phyloP scores from a whole-genome alignment of 805 yeast species.

The Kurtzmaniella cleridarum region DNA sequence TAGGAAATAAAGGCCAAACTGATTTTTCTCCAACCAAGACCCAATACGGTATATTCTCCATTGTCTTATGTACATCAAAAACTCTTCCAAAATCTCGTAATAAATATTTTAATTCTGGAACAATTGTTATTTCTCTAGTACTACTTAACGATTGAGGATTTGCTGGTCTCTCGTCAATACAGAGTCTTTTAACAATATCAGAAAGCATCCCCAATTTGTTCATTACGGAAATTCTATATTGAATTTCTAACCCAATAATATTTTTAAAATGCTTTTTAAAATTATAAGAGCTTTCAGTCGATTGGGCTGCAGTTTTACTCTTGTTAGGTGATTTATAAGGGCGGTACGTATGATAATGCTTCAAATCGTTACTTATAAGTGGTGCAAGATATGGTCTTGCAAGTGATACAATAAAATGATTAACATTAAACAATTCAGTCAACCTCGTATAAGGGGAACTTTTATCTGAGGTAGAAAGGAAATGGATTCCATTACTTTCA shows the following conservation, averaged over 20 bases:
- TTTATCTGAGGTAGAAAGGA: conserved; percentile 6
- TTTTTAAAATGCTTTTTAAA: conserved; percentile 39
- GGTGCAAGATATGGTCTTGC: conserved; percentile 96
- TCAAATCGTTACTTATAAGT: conserved; percentile 72
- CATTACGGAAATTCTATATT: conserved; percentile 76
- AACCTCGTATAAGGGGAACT: conserved; percentile 72
- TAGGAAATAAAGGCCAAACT: conserved; percentile 86
- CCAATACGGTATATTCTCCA: conserved; percentile 83
- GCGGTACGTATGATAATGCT: conserved; percentile 49
- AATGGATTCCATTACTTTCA: conserved; percentile 4
- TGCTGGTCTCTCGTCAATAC: conserved; percentile 74
- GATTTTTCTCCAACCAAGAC: conserved; percentile 84
- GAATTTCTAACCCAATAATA: conserved; percentile 68
- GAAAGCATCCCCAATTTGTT: conserved; percentile 75
- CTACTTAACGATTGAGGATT: conserved; percentile 65
- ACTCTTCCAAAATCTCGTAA: conserved; percentile 68
- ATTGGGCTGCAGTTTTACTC: conserved; percentile 16
- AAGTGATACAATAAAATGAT: conserved; percentile 83
- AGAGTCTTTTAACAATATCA: conserved; percentile 62
- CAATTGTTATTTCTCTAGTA: conserved; percentile 76
- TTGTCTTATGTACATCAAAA: conserved; percentile 66
- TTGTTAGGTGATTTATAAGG: conserved; percentile 34
- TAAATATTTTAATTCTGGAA: conserved; percentile 75
- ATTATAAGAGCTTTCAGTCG: conserved; percentile 15
- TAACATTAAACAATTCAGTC: conserved; percentile 90